phyloP scores from a whole-genome alignment of 768 basidiomycete genomes.

The Pulveroboletus ravenelii region DNA sequence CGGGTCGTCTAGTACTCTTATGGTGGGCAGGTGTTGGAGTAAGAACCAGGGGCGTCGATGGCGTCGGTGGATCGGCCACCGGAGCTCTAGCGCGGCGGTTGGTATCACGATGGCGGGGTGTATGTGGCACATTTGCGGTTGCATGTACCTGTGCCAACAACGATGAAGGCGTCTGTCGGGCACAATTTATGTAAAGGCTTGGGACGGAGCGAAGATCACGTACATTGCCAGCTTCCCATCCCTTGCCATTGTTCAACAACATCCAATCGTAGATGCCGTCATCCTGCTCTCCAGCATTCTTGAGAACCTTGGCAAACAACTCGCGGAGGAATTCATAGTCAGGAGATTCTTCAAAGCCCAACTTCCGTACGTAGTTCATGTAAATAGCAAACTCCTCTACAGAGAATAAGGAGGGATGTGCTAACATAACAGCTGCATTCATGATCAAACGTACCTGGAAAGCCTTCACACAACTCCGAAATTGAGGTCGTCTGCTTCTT shows the following conservation, averaged over 20 bases:
- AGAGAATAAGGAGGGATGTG: slow-evolving; percentile 1
- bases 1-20: slow-evolving; percentile 50
- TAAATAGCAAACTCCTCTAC: slow-evolving; percentile 94
- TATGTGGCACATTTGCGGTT: slow-evolving; percentile 51
- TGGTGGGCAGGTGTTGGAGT: slow-evolving; percentile 64
- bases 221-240: slow-evolving; percentile 89
- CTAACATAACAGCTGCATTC: not conserved
- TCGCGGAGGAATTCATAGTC: slow-evolving; percentile 98
- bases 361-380: slow-evolving; percentile 98
- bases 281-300: slow-evolving; percentile 81
- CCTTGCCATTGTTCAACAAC: slow-evolving; percentile 88
- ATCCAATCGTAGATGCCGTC: slow-evolving; percentile 97
- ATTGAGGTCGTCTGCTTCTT: slow-evolving; percentile 96
- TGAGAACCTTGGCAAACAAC: slow-evolving; percentile 87
- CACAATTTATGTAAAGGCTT: slow-evolving; percentile 1
- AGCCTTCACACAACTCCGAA: slow-evolving; percentile 90
- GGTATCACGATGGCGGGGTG: slow-evolving; percentile 50
- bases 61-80: slow-evolving; percentile 50
- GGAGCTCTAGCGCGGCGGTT: slow-evolving; percentile 47
- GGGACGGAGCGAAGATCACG: slow-evolving; percentile 28
- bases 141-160: slow-evolving; percentile 50
- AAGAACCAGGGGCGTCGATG: slow-evolving; percentile 55
- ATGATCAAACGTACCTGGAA: slow-evolving; percentile 60
- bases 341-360: slow-evolving; percentile 95
- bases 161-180: slow-evolving; percentile 39